Evolutionary conservation across 2,329 filamentous ascomycete species (phyloP), one percentile per base, ranked within the genome.

Genomic region (Sporothrix mexicana): DNA sequence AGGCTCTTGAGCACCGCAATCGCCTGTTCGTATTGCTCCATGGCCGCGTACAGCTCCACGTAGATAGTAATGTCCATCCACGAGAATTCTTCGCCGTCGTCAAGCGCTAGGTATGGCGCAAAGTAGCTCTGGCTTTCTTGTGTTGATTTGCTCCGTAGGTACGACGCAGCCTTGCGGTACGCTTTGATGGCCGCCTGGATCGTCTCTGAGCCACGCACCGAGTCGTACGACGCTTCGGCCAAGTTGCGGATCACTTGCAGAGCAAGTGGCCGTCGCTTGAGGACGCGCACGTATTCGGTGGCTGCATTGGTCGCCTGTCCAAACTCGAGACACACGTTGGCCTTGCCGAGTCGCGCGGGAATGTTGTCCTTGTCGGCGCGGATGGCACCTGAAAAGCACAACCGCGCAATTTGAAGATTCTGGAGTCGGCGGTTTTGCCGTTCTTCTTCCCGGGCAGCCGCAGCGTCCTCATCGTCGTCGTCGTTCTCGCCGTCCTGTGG

Each of bases 21-120:
- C 2, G 92, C 94, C 75, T 91, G 86, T 6, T 85, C 81, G 77
- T 91, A 92, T 71, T 88, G 85, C 51, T 87, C 86, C 10, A 89
- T 81, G 66, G 90, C 88, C 41, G 90, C 88, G 74, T 95, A 90
- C 20, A 98, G 86, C 78, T 98, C 94, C 53, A 94, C 87, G 76
- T 96, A 97, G 71, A 95, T 92, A 74, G 94, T 92, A 57, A 97
- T 85, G 79, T 98, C 92, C 70, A 92, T 90, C 95, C 95, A 99
- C 45, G 85, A 84, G 70, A 86, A 84, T 13, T 78, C 79, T 51
- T 80, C 80, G 70, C 79, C 80, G 57, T 80, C 80, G 66, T 82
- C 78, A 2, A 79, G 73, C 9, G 61, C 78, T 41, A 76, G 47
- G n/a, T 43, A 62, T 1, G 75, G 75, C 49, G 45, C 51, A 59